A percentile compares a stretch with the other conserved stretches of the same genome.
Evolutionary conservation across 352 stramenopile genomes (phyloP).

Genomic region (Lagenidium sp.): DNA sequence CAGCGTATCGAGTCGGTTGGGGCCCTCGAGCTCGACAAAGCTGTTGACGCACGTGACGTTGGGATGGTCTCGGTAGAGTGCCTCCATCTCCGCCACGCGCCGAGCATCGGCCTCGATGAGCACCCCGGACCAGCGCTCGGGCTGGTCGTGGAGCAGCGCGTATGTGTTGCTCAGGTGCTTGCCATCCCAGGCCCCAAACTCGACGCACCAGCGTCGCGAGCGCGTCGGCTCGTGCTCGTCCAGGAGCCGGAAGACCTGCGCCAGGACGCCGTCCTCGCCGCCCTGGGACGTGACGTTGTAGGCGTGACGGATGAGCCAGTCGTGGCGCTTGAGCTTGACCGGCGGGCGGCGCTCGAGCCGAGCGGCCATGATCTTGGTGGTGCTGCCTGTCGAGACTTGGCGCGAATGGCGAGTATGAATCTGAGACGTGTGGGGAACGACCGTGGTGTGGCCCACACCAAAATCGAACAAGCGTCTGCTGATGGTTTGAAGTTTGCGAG

Average conservation of each 20-base stretch:
- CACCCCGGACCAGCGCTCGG: conserved; percentile 39
- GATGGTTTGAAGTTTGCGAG: no score
- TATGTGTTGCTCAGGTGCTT: conserved; percentile 72
- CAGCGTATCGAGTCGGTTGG: conserved; percentile 19
- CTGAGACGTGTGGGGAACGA: no score
- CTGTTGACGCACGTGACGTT: conserved; percentile 40
- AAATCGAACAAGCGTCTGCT: no score
- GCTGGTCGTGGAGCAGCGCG: conserved; percentile 27
- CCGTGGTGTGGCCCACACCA: no score
- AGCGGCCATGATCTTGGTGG: neutral
- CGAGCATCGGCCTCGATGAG: conserved; percentile 68
- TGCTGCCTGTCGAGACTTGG: no score
- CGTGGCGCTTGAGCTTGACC: conserved; percentile 13
- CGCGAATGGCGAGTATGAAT: no score
- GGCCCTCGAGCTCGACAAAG: conserved; percentile 31
- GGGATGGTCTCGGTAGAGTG: conserved; percentile 26
- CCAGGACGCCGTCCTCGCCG: conserved; percentile 76
- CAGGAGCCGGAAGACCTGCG: conserved; percentile 39
- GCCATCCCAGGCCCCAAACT: conserved; percentile 80
- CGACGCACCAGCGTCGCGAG: conserved; percentile 47
- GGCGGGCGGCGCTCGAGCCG: conserved; percentile 8
- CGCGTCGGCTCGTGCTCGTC: conserved; percentile 3
- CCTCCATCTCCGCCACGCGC: conserved; percentile 27
- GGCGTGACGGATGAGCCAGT: conserved; percentile 54
- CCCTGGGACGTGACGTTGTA: conserved; percentile 55